Evolutionary conservation across 2,329 filamentous ascomycete genomes (phyloP), one percentile per base, ranked within the genome.

Genomic region (Hypomyces perniciosus): DNA sequence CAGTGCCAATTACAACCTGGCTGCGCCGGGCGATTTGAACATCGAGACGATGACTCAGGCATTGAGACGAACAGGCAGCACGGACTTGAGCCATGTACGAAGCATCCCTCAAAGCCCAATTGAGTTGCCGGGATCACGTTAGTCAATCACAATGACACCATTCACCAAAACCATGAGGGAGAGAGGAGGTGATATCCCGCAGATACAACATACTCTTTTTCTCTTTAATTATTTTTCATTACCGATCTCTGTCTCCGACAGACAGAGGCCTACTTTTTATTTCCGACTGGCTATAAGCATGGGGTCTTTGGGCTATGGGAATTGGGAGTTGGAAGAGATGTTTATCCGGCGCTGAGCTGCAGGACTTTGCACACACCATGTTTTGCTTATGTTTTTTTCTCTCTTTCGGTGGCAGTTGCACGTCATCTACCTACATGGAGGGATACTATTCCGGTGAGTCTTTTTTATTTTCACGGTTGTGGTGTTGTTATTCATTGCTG

Each of bases 41-140:
- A 87, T 96, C 57, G 90, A 96, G 74, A 96, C 91, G 4, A 95
- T 96, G 91, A 80, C 85, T 47, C 90, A 96, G 69, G 91, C 90
- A 12, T 73, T 96, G 62, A 78, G 88, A 63, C 85, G 88, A 67
- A 95, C 90, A 10, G 88, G 84, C 41, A 96, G 90, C 68, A 82
- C 86, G 13, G 92, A 96, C 65, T 71, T 96, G 51, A 74, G 75
- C 57, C 72, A 69, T 44, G 64, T 75, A 44, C 72, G 78, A 54
- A 84, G 81, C 67, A 70, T 74, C 46, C 80, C 81, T 4, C 69
- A 75, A 33, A 85, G 81, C 60, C 82, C 82, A 1, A 70, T 80
- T 31, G 78, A 81, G 42, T 59, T 51, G 6, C 57, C 63, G 12
- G 59, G 57, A 47, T 64, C 62, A 48, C 65, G 63, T 50, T 69